A percentile compares a stretch with the other conserved stretches of the same genome.
Evolutionary conservation across 2,329 filamentous ascomycete species (phyloP).

Genomic region (Cytospora paraplurivora): DNA sequence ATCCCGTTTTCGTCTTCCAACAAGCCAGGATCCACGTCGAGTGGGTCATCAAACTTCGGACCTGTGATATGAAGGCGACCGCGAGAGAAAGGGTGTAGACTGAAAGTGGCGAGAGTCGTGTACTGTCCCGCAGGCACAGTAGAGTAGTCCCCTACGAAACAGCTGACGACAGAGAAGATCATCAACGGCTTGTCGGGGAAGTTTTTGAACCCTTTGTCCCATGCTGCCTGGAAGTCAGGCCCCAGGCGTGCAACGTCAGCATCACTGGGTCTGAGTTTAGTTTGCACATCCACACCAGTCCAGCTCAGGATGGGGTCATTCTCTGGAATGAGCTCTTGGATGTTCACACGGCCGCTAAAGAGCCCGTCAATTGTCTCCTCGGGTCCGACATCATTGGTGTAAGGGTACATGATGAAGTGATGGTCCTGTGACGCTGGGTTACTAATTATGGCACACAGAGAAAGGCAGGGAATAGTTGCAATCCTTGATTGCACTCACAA

Average conservation of each 20-base stretch:
- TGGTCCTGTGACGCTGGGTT: no score
- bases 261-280: slow-evolving; percentile 33
- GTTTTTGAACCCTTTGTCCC: slow-evolving; percentile 32
- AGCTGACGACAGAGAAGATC: slow-evolving; percentile 17
- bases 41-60: slow-evolving; percentile 39
- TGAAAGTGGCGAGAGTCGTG: slow-evolving; percentile 30
- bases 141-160: no score
- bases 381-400: not conserved
- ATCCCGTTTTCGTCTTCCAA: slow-evolving; percentile 47
- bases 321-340: slow-evolving; percentile 27
- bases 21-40: slow-evolving; percentile 56
- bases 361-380: slow-evolving; percentile 9
- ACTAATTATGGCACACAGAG: no score
- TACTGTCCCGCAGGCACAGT: no score
- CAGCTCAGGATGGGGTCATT: slow-evolving; percentile 32
- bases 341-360: not conserved
- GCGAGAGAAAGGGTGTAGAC: slow-evolving; percentile 18
- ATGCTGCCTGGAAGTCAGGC: slow-evolving; percentile 31
- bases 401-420: slow-evolving; percentile 1
- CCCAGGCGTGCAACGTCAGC: slow-evolving; percentile 32
- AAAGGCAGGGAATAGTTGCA: no score
- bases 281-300: slow-evolving; percentile 31
- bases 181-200: slow-evolving; percentile 31
- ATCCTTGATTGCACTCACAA: no score
- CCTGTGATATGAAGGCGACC: slow-evolving; percentile 48